These are phyloP conservation scores for Scutellaria galericulata DNA, from an alignment of 257 asterid genomes.

Conservation along the genomic window DNA sequence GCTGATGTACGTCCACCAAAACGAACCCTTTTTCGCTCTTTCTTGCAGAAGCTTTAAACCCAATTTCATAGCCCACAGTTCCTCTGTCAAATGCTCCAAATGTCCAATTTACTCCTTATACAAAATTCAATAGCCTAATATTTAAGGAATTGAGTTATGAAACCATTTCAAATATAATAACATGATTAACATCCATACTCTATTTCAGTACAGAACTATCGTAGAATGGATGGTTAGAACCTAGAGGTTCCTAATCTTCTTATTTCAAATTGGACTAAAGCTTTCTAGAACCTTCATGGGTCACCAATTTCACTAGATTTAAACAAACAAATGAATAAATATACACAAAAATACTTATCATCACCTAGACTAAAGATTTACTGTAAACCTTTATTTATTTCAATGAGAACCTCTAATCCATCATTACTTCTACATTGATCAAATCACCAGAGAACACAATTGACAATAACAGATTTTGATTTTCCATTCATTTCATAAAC, in stretches of 20 bases:
- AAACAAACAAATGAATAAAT: neutral
- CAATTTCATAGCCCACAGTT: constrained; percentile 94
- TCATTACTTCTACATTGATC: neutral
- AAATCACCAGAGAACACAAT: neutral
- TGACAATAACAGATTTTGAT: neutral
- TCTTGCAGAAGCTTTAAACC: constrained; percentile 94
- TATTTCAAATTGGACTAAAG: neutral
- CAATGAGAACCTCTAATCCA: neutral
- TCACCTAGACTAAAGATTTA: neutral
- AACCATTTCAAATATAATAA: constrained; percentile 33
- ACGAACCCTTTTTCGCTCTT: constrained; percentile 78
- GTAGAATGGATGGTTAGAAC: neutral
- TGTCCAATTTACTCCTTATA: constrained; percentile 78
- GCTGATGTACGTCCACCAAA: constrained; percentile 98
- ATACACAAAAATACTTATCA: neutral
- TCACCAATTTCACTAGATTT: neutral
- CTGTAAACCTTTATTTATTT: too few relatives aligned
- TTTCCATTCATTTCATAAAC: constrained; percentile 8
- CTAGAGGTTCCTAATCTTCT: neutral
- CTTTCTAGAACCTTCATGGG: neutral
- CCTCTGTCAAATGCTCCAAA: constrained; percentile 98
- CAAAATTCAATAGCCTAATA: constrained; percentile 79
- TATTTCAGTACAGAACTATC: neutral
- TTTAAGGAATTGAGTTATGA: constrained; percentile 52
- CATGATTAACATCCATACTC: neutral